Base-by-base conservation (phyloP, 192 early-diverging fungal species). In the Backusella luteola region DNA sequence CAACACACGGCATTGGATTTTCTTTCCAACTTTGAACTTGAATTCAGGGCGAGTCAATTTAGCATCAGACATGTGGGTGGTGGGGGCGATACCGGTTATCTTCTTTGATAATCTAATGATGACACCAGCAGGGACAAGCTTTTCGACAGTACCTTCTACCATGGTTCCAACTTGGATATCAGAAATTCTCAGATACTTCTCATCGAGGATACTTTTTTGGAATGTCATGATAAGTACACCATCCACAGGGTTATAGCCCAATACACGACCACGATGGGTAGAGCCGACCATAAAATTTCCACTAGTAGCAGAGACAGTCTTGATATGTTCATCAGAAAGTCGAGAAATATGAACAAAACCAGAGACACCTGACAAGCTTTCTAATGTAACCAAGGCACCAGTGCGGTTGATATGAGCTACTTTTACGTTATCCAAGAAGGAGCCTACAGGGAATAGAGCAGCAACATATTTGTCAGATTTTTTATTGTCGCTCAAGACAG, bases 181-280 rank as follows among this genome's bases (percentile, higher is more conserved):
- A 14, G 83, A 76, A 23, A 90, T 74, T 12, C 89, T 85, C 19
- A 98, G 77, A 80, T 90, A 94, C 44, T 86, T 78, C 74, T 94
- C 88, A 23, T 89, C 84, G 21, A 98, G 75, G 5, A 94, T 83
- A 32, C 87, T 89, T 19, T 86, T 79, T 77, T 95, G 87, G 32
- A 96, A 86, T 39, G 92, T 91, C 36, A 96, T 78, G 35, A 89
- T 87, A n/a, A 94, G 79, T 1, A 96, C 46, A 29, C 89, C 89
- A 76, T 94, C 94, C 9, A 92, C 89, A 59, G 90, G 85, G 53
- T 95, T 93, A 78, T 93, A 93, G 14, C 90, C 91, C 36, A 96
- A 77, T 6, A 98, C 92, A 71, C 96, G 89, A 66, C 84, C 95
- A 34, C 88, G 86, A 77, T 98, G 96, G 15, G 72, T 79, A 17